These are phyloP conservation scores for Mrakia gelida DNA, from an alignment of 768 basidiomycete species.

Conservation along the genomic window DNA sequence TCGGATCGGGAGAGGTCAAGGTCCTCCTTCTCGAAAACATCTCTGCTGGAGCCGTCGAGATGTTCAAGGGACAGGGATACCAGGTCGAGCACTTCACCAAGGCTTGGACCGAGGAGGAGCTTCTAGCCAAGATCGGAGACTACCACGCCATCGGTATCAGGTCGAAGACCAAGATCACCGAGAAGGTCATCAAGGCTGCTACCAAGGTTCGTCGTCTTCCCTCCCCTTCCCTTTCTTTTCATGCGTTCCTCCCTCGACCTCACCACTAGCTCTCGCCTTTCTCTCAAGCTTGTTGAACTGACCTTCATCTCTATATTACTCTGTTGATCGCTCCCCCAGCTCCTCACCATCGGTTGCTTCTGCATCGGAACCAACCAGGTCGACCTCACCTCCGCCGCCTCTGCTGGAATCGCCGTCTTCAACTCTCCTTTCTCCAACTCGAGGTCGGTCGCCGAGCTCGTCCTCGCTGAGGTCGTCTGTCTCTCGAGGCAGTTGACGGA, in stretches of 20 bases:
- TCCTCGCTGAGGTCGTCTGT: conserved; percentile 86
- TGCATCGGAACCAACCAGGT: conserved; percentile 99
- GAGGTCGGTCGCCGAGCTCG: conserved; percentile 96
- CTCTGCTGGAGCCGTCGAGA: conserved; percentile 77
- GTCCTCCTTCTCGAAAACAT: conserved; percentile 93
- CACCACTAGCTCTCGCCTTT: conserved; percentile 4
- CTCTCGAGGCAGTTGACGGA: conserved; percentile 92
- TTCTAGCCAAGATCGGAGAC: conserved; percentile 64
- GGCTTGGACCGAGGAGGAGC: conserved; percentile 88
- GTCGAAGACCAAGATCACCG: conserved; percentile 95
- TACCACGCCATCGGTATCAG: conserved; percentile 97
- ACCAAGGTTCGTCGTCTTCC: conserved; percentile 58
- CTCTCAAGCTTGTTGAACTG: not conserved
- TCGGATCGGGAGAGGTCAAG: conserved; percentile 64
- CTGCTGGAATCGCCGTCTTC: conserved; percentile 92
- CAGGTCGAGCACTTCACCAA: conserved; percentile 82
- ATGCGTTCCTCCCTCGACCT: not conserved
- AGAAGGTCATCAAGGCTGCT: conserved; percentile 78
- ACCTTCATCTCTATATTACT: too few relatives aligned
- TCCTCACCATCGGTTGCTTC: conserved; percentile 95
- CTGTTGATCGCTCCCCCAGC: conserved; percentile 50
- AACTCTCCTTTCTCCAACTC: conserved; percentile 96
- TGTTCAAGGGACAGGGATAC: conserved; percentile 78
- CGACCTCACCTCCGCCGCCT: conserved; percentile 74
- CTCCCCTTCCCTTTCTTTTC: not conserved